Conservation (phyloP, 768 basidiomycete species). For the Exsudoporus frostii region DNA sequence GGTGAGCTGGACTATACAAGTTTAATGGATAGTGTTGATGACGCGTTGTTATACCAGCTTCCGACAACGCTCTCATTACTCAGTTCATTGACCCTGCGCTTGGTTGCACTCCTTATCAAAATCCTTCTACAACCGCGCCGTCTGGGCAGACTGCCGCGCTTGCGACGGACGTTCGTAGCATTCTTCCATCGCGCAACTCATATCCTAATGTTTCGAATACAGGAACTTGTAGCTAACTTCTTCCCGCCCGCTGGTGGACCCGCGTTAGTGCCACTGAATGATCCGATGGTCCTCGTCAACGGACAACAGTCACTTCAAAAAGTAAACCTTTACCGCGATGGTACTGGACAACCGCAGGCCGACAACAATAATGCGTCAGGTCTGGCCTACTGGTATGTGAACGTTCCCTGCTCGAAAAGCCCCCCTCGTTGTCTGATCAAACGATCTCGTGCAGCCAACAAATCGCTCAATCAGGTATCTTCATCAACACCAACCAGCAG, state of each 20-base stretch:
- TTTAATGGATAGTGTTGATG: neutral
- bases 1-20: constrained; percentile 6
- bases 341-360: constrained; percentile 26
- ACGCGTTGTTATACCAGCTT: constrained; percentile 10
- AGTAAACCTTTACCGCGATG: constrained; percentile 28
- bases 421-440: neutral
- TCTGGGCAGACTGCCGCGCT: constrained; percentile 17
- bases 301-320: constrained; percentile 23
- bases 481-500: constrained; percentile 22
- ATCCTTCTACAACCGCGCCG: constrained; percentile 26
- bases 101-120: constrained; percentile 24
- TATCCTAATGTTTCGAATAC: neutral
- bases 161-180: constrained; percentile 19
- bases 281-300: constrained; percentile 27
- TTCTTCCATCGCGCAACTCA: neutral
- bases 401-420: neutral
- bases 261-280: constrained; percentile 23
- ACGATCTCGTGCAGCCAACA: constrained; percentile 15
- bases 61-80: constrained; percentile 26
- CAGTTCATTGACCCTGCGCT: constrained; percentile 26
- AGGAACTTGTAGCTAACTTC: constrained; percentile 25
- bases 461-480: constrained; percentile 21
- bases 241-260: constrained; percentile 25
- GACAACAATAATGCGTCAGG: constrained; percentile 22
- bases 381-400: constrained; percentile 20